A percentile compares a stretch with the other conserved stretches of the same genome.
These are phyloP conservation scores for Geranium brycei DNA, from an alignment of 345 rosid genomes.

Conservation along the genomic window DNA sequence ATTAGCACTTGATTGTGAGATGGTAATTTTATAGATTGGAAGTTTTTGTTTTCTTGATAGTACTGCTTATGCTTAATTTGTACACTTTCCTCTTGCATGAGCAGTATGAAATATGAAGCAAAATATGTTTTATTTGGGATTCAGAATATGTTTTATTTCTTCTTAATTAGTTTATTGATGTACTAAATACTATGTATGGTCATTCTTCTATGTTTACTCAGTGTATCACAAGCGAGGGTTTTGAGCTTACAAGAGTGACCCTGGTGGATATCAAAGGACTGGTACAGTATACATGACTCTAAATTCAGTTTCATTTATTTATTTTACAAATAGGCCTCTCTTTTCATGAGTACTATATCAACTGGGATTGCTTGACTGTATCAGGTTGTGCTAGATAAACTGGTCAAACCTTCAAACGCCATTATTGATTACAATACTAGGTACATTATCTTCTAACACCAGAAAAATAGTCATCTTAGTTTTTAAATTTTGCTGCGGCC, in stretches of 20 bases:
- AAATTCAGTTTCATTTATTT: too few species aligned
- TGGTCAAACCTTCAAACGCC: constrained; percentile 70
- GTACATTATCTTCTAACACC: constrained; percentile 22
- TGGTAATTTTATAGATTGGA: constrained; percentile 35
- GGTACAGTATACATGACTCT: constrained; percentile 29
- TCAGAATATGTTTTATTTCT: neutral
- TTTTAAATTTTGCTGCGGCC: neutral
- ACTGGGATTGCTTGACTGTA: constrained; percentile 4
- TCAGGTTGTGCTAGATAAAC: constrained; percentile 80
- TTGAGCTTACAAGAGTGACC: constrained; percentile 83
- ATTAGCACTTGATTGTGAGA: constrained; percentile 93
- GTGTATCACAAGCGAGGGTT: constrained; percentile 79
- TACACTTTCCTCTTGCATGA: too few species aligned
- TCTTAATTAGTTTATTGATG: neutral
- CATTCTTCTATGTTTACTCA: constrained; percentile 12
- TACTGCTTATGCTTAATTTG: too few species aligned
- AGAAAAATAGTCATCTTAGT: neutral
- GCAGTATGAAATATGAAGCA: neutral
- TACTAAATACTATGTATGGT: neutral
- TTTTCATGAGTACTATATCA: neutral
- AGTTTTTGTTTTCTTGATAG: too few species aligned
- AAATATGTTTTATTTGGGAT: neutral
- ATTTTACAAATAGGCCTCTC: neutral
- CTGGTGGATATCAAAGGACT: constrained; percentile 71
- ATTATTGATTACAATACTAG: constrained; percentile 84